Base-by-base conservation (phyloP, 495 filamentous ascomycete genomes). In the Hypoxylon fragiforme region DNA sequence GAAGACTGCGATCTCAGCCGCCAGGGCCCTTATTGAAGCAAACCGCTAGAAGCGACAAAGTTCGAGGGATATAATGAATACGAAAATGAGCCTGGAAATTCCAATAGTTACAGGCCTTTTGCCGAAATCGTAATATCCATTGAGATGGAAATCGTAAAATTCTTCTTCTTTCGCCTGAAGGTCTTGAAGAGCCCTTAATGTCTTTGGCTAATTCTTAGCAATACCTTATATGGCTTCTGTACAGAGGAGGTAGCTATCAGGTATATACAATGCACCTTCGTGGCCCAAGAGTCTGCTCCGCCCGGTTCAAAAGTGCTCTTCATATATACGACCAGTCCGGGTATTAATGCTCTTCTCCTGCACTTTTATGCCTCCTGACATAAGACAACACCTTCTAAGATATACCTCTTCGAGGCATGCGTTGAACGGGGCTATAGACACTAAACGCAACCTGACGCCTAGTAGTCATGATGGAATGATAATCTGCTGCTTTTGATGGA, bases 211-310 rank as follows among this genome's bases (percentile, higher is more conserved):
- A 31, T 28, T 35, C 28, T 2, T 11, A 20, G 16, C 16, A 11
- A n/a, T n/a, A n/a, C n/a, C 30, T 13, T 37, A n/a, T 43, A 24
- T 26, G 12, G 8, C 20, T 16, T 44, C 28, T 44, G 31, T 49
- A 37, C 28, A 40, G 39, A 44, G 42, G 24, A 21, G 24, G 19
- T 21, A 13, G 16, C 36, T n/a, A n/a, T n/a, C n/a, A n/a, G n/a
- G n/a, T 57, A 62, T 62, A 45, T 62, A 62, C 58, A 57, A 42
- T 13, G 47, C 44, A 57, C n/a, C 19, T 48, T 32, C 22, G 18
- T 52, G 31, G 28, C 34, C 22, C 39, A 16, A 39, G 41, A 56
- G 36, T 41, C 31, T 19, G n/a, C 19, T 51, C 30, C 15, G 14
- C 22, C n/a, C n/a, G n/a, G n/a, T 50, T 35, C 13, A 0, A 18